A percentile compares a stretch with the other conserved stretches of the same genome.
phyloP scores from a whole-genome alignment of 106 monocot genomes.

The Acanthochlamys bracteata region DNA sequence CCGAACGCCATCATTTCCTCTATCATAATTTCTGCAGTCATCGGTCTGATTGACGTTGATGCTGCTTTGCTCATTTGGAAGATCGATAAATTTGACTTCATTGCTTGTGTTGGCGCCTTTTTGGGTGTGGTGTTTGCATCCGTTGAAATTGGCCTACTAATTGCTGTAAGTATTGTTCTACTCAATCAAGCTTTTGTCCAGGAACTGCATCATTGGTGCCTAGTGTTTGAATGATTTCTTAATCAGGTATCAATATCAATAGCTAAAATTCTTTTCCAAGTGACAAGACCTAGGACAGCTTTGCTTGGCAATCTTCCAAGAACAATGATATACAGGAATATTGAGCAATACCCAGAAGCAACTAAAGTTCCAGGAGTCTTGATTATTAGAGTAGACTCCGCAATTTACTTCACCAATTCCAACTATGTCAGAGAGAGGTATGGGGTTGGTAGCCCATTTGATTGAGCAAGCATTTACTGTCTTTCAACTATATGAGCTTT shows the following conservation, averaged over 20 bases:
- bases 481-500: too few relatives aligned
- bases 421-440: constrained; percentile 65
- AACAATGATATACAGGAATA: constrained; percentile 49
- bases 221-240: too few relatives aligned
- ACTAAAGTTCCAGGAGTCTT: constrained; percentile 35
- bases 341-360: constrained; percentile 54
- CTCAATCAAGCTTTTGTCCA: not conserved
- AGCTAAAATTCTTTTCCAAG: constrained; percentile 56
- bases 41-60: constrained; percentile 57
- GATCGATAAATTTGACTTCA: constrained; percentile 75
- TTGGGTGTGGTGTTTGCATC: constrained; percentile 70
- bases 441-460: too few relatives aligned
- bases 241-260: constrained; percentile 50
- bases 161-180: constrained; percentile 44
- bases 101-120: constrained; percentile 84
- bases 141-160: constrained; percentile 79
- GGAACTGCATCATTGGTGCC: too few relatives aligned
- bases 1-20: constrained; percentile 81
- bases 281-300: constrained; percentile 55
- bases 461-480: too few relatives aligned
- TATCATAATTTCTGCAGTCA: constrained; percentile 77
- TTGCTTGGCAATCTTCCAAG: constrained; percentile 50
- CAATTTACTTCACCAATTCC: constrained; percentile 61
- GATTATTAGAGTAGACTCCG: constrained; percentile 57
- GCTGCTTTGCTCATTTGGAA: constrained; percentile 80